A percentile compares a stretch with the other conserved stretches of the same genome.
Evolutionary conservation across 129 eudicot species (phyloP).

Genomic region (Centella asiatica): DNA sequence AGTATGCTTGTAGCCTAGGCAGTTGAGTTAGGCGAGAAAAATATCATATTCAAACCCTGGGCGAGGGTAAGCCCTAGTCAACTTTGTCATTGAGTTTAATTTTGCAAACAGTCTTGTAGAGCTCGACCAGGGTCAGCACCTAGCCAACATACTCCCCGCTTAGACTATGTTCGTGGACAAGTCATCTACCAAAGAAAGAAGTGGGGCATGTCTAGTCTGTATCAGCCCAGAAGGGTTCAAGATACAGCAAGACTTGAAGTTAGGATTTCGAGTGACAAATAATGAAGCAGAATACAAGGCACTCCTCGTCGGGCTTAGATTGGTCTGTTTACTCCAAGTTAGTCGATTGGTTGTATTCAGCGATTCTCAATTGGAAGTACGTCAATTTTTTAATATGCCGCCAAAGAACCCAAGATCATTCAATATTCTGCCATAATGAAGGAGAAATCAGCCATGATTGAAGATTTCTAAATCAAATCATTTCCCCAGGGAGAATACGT

Average conservation of each 20-base stretch:
- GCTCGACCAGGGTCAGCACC: no score
- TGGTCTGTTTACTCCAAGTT: not conserved
- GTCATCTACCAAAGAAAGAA: not conserved
- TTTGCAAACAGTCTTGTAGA: not conserved
- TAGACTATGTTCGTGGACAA: not conserved
- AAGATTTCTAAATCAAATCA: no score
- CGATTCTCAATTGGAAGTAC: not conserved
- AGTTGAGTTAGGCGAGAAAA: not conserved
- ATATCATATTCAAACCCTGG: not conserved
- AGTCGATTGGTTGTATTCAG: not conserved
- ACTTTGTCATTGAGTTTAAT: not conserved
- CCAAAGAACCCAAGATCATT: not conserved
- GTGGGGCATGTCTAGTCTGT: not conserved
- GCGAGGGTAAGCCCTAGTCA: not conserved
- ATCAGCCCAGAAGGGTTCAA: not conserved
- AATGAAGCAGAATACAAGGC: not conserved
- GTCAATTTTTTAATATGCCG: not conserved
- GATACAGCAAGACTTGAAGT: not conserved
- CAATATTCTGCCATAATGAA: no score
- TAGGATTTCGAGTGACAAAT: not conserved
- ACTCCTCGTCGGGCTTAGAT: not conserved
- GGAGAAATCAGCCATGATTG: no score
- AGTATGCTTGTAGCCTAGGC: not conserved
- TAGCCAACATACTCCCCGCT: not conserved
- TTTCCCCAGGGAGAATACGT: no score